Evolutionary conservation across 441 rosid genomes (phyloP).

Genomic region (Corymbia calophylla): DNA sequence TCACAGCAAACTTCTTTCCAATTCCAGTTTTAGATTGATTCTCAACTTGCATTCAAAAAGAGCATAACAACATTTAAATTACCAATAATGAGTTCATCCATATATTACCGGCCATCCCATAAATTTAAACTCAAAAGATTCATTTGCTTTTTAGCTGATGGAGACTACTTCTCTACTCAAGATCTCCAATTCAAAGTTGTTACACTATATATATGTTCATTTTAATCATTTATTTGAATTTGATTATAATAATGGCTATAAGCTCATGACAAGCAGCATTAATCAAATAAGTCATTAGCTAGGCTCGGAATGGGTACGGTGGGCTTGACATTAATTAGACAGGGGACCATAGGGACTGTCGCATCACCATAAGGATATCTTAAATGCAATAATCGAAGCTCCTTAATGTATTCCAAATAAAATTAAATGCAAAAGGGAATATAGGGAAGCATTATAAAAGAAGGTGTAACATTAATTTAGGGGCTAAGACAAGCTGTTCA

Average conservation of each 20-base stretch:
- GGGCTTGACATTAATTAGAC: background rate
- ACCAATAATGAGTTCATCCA: background rate
- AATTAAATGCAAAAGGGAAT: background rate
- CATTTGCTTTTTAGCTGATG: background rate
- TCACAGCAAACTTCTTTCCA: background rate
- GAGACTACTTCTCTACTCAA: background rate
- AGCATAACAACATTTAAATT: background rate
- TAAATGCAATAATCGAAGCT: background rate
- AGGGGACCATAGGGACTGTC: background rate
- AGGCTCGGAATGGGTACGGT: background rate
- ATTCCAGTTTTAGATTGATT: background rate
- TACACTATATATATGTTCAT: background rate
- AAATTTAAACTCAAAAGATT: background rate
- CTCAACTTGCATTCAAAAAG: background rate
- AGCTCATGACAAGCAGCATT: background rate
- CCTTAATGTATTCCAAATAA: background rate
- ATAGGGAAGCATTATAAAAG: background rate
- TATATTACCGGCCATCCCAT: background rate
- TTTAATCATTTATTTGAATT: background rate
- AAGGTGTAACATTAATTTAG: background rate
- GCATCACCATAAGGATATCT: background rate
- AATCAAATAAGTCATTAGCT: background rate
- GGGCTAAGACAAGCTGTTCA: background rate
- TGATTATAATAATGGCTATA: background rate
- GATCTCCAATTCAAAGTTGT: background rate